Percentiles rank a stretch among this genome's conserved stretches.
Evolutionary conservation across 1,284 basidiomycete species (phyloP).

Genomic region (Cutaneotrichosporon sp.): DNA sequence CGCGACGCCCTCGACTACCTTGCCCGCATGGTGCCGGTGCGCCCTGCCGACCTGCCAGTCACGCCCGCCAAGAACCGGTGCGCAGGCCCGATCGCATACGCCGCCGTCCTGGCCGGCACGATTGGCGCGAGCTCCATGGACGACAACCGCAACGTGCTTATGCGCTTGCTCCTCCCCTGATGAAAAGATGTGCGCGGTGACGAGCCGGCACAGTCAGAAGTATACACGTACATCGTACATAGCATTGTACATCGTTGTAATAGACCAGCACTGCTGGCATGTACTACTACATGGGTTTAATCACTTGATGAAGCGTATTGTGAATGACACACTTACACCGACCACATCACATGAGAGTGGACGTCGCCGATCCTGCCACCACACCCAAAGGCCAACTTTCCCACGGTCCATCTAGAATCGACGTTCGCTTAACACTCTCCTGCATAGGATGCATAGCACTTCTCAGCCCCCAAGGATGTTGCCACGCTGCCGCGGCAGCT

Average conservation of each 20-base stretch:
- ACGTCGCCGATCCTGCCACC: too few species aligned
- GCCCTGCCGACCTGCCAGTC: conserved; percentile 8
- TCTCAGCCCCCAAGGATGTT: too few species aligned
- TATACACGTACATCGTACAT: neutral
- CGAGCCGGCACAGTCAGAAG: neutral
- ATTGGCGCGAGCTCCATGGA: conserved; percentile 28
- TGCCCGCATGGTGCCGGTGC: conserved; percentile 6
- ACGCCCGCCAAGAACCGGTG: conserved; percentile 28
- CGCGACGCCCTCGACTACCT: conserved; percentile 28
- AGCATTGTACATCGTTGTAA: neutral
- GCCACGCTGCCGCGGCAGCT: too few species aligned
- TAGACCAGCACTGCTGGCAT: neutral
- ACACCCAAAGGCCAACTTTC: too few species aligned
- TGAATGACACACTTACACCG: too few species aligned
- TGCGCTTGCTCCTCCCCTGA: conserved; percentile 11
- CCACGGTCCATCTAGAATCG: too few species aligned
- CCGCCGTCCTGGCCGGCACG: conserved; percentile 30
- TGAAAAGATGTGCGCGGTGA: neutral
- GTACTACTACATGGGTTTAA: neutral
- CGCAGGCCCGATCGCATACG: conserved; percentile 30
- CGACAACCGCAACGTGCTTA: conserved; percentile 27
- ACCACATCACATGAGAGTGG: too few species aligned
- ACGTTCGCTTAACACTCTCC: too few species aligned
- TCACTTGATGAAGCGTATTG: too few species aligned
- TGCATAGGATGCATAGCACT: too few species aligned